Evolutionary conservation across 1,139 yeast species (phyloP).

Genomic region (Protomyces arabidopsidicola): DNA sequence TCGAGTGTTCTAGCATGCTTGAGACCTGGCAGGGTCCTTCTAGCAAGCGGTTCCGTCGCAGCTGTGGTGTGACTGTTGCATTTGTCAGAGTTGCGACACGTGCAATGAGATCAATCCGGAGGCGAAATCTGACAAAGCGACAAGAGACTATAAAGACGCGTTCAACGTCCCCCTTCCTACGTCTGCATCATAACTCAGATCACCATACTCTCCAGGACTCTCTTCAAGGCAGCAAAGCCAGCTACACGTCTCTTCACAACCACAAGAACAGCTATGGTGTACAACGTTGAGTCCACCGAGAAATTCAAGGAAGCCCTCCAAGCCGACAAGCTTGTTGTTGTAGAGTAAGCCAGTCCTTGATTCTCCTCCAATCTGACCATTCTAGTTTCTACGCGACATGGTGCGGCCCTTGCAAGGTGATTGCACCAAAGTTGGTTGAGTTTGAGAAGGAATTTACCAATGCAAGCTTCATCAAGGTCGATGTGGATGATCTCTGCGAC

Average conservation of each 20-base stretch:
- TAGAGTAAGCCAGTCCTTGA: slow-evolving; percentile 45
- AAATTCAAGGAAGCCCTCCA: slow-evolving; percentile 61
- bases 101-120: no score
- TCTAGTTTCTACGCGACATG: slow-evolving; percentile 74
- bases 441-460: slow-evolving; percentile 54
- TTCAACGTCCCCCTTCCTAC: no score
- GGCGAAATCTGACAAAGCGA: no score
- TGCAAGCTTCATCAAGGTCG: slow-evolving; percentile 75
- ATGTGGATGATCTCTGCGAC: slow-evolving; percentile 71
- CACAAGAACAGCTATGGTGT: neutral
- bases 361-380: no score
- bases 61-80: no score
- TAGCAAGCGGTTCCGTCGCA: no score
- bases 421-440: slow-evolving; percentile 84
- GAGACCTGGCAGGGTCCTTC: no score
- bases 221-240: neutral
- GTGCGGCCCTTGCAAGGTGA: slow-evolving; percentile 97
- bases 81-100: no score
- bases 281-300: slow-evolving; percentile 36
- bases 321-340: slow-evolving; percentile 59
- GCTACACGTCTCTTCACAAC: neutral
- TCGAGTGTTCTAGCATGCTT: neutral
- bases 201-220: neutral
- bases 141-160: no score
- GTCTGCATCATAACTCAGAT: neutral